Evolutionary conservation across 2,329 filamentous ascomycete species (phyloP).

Genomic region (Aspergillus costaricaensis): DNA sequence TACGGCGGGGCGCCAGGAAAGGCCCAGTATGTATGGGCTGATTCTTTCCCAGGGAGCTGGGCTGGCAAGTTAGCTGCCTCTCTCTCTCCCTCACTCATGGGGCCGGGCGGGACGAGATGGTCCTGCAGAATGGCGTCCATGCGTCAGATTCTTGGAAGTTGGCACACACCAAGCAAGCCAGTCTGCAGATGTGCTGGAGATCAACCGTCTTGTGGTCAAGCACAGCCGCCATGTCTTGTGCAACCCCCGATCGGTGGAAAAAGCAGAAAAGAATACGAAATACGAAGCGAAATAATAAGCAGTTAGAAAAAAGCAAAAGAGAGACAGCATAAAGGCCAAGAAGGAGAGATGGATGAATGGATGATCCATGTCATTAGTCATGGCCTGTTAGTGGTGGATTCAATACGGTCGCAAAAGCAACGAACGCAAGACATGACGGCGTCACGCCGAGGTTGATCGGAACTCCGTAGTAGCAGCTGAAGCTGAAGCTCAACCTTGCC

Average conservation of each 20-base stretch:
- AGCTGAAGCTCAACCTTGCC: neutral
- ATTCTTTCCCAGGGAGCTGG: neutral
- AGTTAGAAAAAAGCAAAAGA: neutral
- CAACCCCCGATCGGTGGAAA: constrained; percentile 9
- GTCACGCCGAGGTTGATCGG: neutral
- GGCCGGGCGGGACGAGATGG: neutral
- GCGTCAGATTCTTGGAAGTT: constrained; percentile 1
- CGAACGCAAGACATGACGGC: neutral
- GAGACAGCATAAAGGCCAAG: too few species aligned
- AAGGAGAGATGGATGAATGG: too few species aligned
- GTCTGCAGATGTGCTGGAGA: neutral
- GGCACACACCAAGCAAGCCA: neutral
- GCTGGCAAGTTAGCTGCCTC: too few species aligned
- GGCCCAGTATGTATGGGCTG: constrained; percentile 1
- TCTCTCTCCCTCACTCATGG: neutral
- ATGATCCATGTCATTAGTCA: too few species aligned
- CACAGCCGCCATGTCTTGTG: constrained; percentile 4
- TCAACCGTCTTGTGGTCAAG: constrained; percentile 1
- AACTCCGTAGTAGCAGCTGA: neutral
- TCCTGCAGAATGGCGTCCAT: constrained; percentile 7
- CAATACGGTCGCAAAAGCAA: constrained; percentile 1
- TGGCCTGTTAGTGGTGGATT: too few species aligned
- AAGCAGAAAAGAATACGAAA: constrained; percentile 9
- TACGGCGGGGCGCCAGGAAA: neutral
- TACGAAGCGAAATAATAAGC: neutral